Conservation (phyloP, 768 basidiomycete genomes). For the Amanita muscaria region DNA sequence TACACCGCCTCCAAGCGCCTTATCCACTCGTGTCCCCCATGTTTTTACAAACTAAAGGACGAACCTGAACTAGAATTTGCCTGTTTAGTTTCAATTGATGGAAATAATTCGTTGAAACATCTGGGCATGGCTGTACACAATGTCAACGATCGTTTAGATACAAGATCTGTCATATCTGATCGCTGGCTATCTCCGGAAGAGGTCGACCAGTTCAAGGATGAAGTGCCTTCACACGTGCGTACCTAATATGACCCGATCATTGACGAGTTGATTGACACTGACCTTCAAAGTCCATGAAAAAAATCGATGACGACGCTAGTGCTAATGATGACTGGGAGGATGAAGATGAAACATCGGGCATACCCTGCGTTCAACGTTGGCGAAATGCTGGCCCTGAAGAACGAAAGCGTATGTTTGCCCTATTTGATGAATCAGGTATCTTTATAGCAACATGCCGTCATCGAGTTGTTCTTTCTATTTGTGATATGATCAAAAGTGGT, state of each 20-base stretch:
- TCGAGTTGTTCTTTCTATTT: slow-evolving; percentile 10
- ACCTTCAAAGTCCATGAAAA: no score
- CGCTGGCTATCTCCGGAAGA: slow-evolving; percentile 9
- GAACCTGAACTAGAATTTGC: slow-evolving; percentile 11
- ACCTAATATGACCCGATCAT: no score
- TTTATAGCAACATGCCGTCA: slow-evolving; percentile 16
- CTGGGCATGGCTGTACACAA: slow-evolving; percentile 3
- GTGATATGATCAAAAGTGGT: slow-evolving; percentile 13
- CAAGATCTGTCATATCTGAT: slow-evolving; percentile 1
- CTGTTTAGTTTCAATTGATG: slow-evolving; percentile 15
- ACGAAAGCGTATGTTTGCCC: slow-evolving; percentile 13
- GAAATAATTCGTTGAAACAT: slow-evolving; percentile 18
- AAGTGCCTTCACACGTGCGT: no score
- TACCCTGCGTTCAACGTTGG: slow-evolving; percentile 15
- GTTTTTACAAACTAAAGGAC: slow-evolving; percentile 10
- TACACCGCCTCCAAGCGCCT: neutral
- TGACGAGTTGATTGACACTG: no score
- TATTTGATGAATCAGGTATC: slow-evolving; percentile 16
- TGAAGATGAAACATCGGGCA: no score
- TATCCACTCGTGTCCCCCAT: slow-evolving; percentile 6
- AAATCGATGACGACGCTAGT: no score
- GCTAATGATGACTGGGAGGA: no score
- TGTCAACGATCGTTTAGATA: slow-evolving; percentile 7
- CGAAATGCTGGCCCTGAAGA: slow-evolving; percentile 14
- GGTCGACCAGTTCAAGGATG: slow-evolving; percentile 12